Percentiles rank a stretch among this genome's conserved stretches.
phyloP scores from a whole-genome alignment of 164 flowering plant genomes.

The Malania oleifera region DNA sequence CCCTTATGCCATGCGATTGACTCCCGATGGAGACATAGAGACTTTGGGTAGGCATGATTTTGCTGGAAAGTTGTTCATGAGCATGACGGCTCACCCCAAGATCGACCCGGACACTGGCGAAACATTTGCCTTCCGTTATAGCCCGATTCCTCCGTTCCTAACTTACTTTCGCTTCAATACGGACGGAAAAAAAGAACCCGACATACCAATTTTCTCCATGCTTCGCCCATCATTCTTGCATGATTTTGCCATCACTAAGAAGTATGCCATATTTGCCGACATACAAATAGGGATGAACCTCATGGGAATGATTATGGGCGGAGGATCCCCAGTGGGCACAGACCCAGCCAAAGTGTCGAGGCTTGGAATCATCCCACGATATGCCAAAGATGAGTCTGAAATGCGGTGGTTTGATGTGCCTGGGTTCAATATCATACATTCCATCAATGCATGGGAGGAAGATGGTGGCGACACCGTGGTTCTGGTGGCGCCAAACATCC shows the following conservation, averaged over 20 bases:
- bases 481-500: constrained; percentile 55
- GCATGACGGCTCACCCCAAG: constrained; percentile 93
- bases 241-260: constrained; percentile 72
- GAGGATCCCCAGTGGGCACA: constrained; percentile 40
- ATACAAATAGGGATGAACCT: constrained; percentile 63
- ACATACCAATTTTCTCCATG: constrained; percentile 63
- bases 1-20: constrained; percentile 48
- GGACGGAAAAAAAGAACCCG: constrained; percentile 42
- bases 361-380: constrained; percentile 64
- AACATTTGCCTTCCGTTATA: constrained; percentile 60
- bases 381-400: constrained; percentile 52
- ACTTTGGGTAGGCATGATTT: constrained; percentile 64
- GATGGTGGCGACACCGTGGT: constrained; percentile 46
- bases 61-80: constrained; percentile 39
- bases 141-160: constrained; percentile 61
- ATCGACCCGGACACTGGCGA: constrained; percentile 57
- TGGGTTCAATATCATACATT: constrained; percentile 63
- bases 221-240: constrained; percentile 53
- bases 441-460: constrained; percentile 85
- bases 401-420: constrained; percentile 78
- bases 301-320: constrained; percentile 34
- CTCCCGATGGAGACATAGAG: constrained; percentile 49
- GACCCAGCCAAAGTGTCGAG: constrained; percentile 46
- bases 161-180: constrained; percentile 46
- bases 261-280: constrained; percentile 55